A percentile compares a stretch with the other conserved stretches of the same genome.
These are phyloP conservation scores for Phytophthora sansomeana DNA, from an alignment of 352 stramenopile genomes.

Conservation along the genomic window DNA sequence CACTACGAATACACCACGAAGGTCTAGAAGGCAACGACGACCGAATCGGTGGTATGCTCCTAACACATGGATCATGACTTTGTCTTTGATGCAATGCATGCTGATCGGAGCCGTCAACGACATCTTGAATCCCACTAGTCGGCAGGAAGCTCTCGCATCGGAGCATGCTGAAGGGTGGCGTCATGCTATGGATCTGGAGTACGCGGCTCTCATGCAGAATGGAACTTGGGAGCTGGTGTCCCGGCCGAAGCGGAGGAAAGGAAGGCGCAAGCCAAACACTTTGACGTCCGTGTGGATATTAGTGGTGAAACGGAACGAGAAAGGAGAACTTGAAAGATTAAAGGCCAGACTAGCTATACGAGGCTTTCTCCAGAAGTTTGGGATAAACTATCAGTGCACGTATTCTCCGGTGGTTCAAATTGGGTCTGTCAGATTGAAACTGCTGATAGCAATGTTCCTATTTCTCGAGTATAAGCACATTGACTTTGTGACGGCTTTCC, in stretches of 20 bases:
- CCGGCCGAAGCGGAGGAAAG: slow-evolving; percentile 2
- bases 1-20: not conserved
- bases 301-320: slow-evolving; percentile 11
- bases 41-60: slow-evolving; percentile 1
- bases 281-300: slow-evolving; percentile 6
- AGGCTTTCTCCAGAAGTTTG: too few species aligned
- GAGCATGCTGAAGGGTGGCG: slow-evolving; percentile 15
- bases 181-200: slow-evolving; percentile 7
- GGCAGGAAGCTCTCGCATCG: slow-evolving; percentile 10
- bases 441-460: slow-evolving; percentile 2
- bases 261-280: not conserved
- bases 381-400: too few species aligned
- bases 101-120: slow-evolving; percentile 18
- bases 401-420: slow-evolving; percentile 19
- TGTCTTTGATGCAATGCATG: slow-evolving; percentile 19
- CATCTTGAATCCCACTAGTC: slow-evolving; percentile 2
- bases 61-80: too few species aligned
- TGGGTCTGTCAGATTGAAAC: not conserved
- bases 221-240: slow-evolving; percentile 13
- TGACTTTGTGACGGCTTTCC: too few species aligned
- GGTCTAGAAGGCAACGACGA: not conserved
- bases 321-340: slow-evolving; percentile 4
- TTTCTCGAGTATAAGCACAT: not conserved
- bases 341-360: slow-evolving; percentile 16
- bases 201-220: slow-evolving; percentile 6